Base-by-base conservation (phyloP, 2,329 filamentous ascomycete species). In the Hirsutella rhossiliensis region DNA sequence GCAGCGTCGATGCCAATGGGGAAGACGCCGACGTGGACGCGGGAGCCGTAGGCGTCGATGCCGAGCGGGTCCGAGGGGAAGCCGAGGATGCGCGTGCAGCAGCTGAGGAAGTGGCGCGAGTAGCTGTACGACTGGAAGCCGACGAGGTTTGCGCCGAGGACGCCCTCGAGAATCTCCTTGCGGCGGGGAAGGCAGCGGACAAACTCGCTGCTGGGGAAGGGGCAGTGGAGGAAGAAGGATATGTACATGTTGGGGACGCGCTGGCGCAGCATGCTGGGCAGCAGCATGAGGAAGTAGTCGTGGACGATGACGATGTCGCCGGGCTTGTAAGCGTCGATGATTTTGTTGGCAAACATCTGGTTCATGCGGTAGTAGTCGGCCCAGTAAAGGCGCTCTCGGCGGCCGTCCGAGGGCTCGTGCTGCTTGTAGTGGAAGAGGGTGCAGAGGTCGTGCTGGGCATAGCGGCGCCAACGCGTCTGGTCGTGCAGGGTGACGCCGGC, bases 51-150 rank as follows among this genome's bases (percentile, higher is more conserved):
- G 4, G 87, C 86, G 59, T 95, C 87, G 5, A 96, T 86, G 6
- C 89, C 87, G 4, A 82, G 80, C 2, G 80, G 80, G 47, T 89
- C 88, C 0, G 87, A 94, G 40, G 87, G 84, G 56, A 94, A 94
- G n/a, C 86, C 85, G 8, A 96, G 73, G 41, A 96, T 84, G 23
- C 89, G 80, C 2, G 87, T 94, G 64, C 89, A 96, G 66, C 89
- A 96, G 51, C 87, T 95, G 32, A 87, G 80, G 61, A 97, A 97
- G 62, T 97, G 90, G 20, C 89, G 80, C 13, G 89, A 90, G 63
- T 95, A 97, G 62, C 88, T 92, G 67, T 88, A 92, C 8, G 88
- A 92, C 64, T 97, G 90, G 67, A 97, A 96, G 1, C 88, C 89
- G 49, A 97, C 79, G 69, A 97, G 81, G 62, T 96, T 96, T 45